Base-by-base conservation (phyloP, 2,329 filamentous ascomycete genomes). In the Seiridium unicorne region DNA sequence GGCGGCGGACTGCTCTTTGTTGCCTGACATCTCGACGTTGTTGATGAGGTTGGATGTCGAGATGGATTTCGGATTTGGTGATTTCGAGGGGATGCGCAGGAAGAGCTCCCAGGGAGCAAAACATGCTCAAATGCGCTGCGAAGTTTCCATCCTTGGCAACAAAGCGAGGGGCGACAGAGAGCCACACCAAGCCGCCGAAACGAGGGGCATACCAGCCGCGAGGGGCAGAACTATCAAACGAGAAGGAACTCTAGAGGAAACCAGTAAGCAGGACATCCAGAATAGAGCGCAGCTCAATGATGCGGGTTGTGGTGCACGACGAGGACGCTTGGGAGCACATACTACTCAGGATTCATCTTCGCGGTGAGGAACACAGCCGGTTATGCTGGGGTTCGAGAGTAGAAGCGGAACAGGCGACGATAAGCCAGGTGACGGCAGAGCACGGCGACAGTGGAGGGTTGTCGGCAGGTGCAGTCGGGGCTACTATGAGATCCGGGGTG, bases 341-440 rank as follows among this genome's bases (percentile, higher is more conserved):
- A 95, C 91, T 85, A 95, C 91, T 95, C 91, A 76, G 91, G 91
- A 85, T 95, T 95, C 91, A 95, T 95, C 75, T 71, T 91, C 84
- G 77, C 74, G 74, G 73, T 58, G 51, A 55, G 54, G 51, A 56
- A 57, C 47, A 62, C 57, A 44, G 57, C 55, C 55, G 51, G 61
- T 60, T 59, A 55, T 57, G 54, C 36, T 58, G 60, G 56, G 57
- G 53, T 34, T 55, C 44, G 44, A 47, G 60, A 55, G 38, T 40
- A 40, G 58, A 59, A 42, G 44, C 31, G 26, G 38, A 44, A 36
- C 44, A 18, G 46, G 32, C n/a, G 55, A 58, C 34, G 38, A 58
- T 10, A 26, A 10, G 42, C n/a, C 42, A 38, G 31, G 8, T 42
- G 34, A 38, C 38, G n/a, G 51, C 18, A 36, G 36, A 42, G 51